phyloP scores from a whole-genome alignment of 805 yeast genomes.

The Suhomyces sp. region DNA sequence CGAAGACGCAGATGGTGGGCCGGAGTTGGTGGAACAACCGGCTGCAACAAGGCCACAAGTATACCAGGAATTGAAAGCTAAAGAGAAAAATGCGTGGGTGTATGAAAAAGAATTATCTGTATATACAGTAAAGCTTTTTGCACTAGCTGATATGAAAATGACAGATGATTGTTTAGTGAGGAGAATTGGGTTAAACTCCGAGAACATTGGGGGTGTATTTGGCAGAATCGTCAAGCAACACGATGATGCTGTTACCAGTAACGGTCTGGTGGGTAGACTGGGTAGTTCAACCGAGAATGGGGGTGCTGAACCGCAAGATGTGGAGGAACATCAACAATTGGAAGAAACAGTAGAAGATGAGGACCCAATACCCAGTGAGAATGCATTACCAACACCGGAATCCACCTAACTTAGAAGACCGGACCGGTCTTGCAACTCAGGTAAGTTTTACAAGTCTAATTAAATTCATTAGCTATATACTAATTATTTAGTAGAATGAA shows the following conservation, averaged over 20 bases:
- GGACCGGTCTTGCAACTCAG: not conserved
- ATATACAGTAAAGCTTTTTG: constrained; percentile 38
- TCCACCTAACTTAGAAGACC: not conserved
- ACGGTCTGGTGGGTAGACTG: no score
- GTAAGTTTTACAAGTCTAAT: not conserved
- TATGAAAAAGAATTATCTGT: constrained; percentile 44
- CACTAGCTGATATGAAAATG: constrained; percentile 34
- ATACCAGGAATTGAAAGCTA: constrained; percentile 2
- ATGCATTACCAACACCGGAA: not conserved
- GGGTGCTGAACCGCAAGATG: not conserved
- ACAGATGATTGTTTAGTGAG: constrained; percentile 21
- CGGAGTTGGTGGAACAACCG: constrained; percentile 1
- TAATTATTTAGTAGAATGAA: not conserved
- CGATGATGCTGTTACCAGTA: constrained; percentile 10
- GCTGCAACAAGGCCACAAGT: no score
- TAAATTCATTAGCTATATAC: constrained; percentile 1
- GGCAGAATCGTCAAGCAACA: constrained; percentile 22
- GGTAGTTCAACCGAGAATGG: not conserved
- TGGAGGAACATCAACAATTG: no score
- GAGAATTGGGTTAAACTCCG: constrained; percentile 39
- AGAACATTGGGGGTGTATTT: constrained; percentile 33
- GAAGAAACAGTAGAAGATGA: not conserved
- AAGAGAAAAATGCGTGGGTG: constrained; percentile 25
- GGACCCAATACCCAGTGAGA: not conserved
- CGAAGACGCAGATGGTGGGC: constrained; percentile 1